Percentiles rank a stretch among this genome's conserved stretches.
phyloP scores from a whole-genome alignment of 345 rosid species.

The Clarkia xantiana region DNA sequence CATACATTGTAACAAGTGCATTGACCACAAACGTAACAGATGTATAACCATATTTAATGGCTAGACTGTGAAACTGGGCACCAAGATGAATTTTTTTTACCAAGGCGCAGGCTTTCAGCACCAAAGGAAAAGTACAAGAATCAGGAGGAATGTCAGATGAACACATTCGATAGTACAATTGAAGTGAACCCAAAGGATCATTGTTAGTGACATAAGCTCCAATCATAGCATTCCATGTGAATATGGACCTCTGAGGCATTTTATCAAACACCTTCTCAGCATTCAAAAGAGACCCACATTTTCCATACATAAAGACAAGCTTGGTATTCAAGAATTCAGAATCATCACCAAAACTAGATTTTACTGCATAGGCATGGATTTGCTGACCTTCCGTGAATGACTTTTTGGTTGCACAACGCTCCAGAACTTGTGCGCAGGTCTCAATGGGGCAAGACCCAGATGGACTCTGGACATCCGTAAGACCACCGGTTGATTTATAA shows the following conservation, averaged over 20 bases:
- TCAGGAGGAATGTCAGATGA: constrained; percentile 31
- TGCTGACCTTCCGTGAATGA: constrained; percentile 11
- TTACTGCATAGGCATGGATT: constrained; percentile 35
- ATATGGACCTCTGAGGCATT: constrained; percentile 45
- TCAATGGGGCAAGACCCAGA: background rate
- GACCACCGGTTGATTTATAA: constrained; percentile 1
- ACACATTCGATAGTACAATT: constrained; percentile 36
- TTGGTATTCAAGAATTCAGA: constrained; percentile 36
- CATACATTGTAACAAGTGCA: constrained; percentile 67
- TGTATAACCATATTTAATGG: constrained; percentile 30
- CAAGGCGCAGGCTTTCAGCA: constrained; percentile 47
- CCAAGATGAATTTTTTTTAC: constrained; percentile 30
- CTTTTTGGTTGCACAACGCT: constrained; percentile 5
- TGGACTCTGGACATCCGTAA: background rate
- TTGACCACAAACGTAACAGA: constrained; percentile 37
- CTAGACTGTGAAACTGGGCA: constrained; percentile 47
- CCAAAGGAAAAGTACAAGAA: constrained; percentile 43
- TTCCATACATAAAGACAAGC: constrained; percentile 62
- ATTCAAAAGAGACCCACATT: constrained; percentile 31
- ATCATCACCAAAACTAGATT: constrained; percentile 11
- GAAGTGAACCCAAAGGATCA: constrained; percentile 34
- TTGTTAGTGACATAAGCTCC: constrained; percentile 49
- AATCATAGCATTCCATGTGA: constrained; percentile 72
- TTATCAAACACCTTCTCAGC: constrained; percentile 52
- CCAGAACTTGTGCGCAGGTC: constrained; percentile 8